phyloP scores from a whole-genome alignment of 108 stramenopile genomes.

The Conticribra guillardii region DNA sequence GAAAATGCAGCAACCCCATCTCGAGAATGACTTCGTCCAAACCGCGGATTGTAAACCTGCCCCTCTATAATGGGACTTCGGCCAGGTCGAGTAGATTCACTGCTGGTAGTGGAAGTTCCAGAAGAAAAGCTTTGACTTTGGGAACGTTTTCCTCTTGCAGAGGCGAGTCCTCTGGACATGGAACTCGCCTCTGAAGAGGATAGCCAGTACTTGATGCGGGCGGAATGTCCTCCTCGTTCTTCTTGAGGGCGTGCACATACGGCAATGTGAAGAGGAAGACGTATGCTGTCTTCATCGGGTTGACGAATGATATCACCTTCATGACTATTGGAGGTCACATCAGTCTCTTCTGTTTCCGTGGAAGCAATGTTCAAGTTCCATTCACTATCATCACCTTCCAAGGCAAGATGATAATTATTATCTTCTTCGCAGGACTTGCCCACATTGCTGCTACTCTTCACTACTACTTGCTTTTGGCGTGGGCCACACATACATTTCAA shows the following conservation, averaged over 20 bases:
- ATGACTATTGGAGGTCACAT: too few relatives aligned
- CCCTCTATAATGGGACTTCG: conserved; percentile 5
- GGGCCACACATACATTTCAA: conserved; percentile 39
- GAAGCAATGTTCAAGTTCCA: neutral
- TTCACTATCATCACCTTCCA: conserved; percentile 6
- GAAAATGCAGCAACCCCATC: conserved; percentile 28
- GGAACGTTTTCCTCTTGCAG: neutral
- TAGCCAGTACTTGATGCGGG: conserved; percentile 32
- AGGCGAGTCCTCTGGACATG: neutral
- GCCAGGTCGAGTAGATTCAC: conserved; percentile 1
- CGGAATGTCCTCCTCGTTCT: conserved; percentile 18
- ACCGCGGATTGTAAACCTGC: conserved; percentile 52
- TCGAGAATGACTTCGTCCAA: conserved; percentile 46
- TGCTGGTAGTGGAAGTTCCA: conserved; percentile 5
- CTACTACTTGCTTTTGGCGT: neutral
- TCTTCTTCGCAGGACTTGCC: too few relatives aligned
- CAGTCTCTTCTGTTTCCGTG: too few relatives aligned
- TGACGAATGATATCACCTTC: conserved; percentile 15
- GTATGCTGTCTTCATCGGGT: conserved; percentile 48
- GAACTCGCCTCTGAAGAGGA: conserved; percentile 30
- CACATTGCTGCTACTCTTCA: neutral
- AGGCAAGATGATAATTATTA: too few relatives aligned
- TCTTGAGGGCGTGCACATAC: conserved; percentile 41
- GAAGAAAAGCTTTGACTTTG: neutral
- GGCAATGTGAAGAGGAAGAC: conserved; percentile 51